Evolutionary conservation across 306 rosid genomes (phyloP).

Genomic region (Mucuna pruriens): DNA sequence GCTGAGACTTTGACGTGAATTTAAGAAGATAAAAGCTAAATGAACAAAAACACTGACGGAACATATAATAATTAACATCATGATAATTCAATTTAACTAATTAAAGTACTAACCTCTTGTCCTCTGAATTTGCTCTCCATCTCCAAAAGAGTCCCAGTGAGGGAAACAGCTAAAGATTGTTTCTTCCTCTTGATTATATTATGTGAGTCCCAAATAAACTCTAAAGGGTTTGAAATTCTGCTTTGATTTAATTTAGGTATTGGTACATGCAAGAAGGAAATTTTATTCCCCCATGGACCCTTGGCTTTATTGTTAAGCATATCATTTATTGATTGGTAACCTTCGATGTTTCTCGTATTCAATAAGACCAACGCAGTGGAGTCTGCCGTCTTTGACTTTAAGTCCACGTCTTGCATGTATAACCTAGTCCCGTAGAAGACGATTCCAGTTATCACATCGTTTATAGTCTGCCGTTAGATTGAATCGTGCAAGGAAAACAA

Average conservation of each 20-base stretch:
- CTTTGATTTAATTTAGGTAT: slow-evolving; percentile 48
- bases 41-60: not conserved
- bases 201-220: slow-evolving; percentile 53
- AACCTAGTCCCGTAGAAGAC: slow-evolving; percentile 54
- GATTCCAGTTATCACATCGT: slow-evolving; percentile 61
- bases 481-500: not conserved
- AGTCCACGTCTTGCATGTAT: slow-evolving; percentile 55
- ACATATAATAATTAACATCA: not conserved
- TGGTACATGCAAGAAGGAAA: slow-evolving; percentile 55
- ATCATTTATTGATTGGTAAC: slow-evolving; percentile 55
- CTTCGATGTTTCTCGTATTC: slow-evolving; percentile 59
- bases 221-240: slow-evolving; percentile 50
- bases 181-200: slow-evolving; percentile 55
- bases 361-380: slow-evolving; percentile 61
- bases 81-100: not conserved
- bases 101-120: slow-evolving; percentile 46
- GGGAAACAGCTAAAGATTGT: slow-evolving; percentile 48
- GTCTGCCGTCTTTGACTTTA: slow-evolving; percentile 44
- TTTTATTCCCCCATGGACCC: slow-evolving; percentile 65
- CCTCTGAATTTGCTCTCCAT: slow-evolving; percentile 55
- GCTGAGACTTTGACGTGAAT: not conserved
- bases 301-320: slow-evolving; percentile 51
- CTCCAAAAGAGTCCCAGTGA: slow-evolving; percentile 45
- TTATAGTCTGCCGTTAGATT: slow-evolving; percentile 47
- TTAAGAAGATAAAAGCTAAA: not conserved